Conservation (phyloP, 352 stramenopile species). For the Globisporangium paddicum region DNA sequence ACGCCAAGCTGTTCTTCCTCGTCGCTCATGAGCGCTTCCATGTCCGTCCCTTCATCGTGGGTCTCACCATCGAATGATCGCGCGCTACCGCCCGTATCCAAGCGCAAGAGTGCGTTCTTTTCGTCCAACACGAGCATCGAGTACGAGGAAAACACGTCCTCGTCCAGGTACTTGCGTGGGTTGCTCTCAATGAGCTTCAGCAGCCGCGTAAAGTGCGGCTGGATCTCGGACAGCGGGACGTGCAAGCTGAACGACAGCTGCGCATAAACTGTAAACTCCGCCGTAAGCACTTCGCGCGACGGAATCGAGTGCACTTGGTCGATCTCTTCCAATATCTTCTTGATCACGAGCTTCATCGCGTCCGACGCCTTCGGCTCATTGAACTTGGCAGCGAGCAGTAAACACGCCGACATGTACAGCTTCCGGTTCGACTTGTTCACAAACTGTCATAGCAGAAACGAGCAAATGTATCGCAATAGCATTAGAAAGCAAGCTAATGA, state of each 20-base stretch:
- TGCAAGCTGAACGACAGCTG: slow-evolving; percentile 89
- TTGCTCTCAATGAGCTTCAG: slow-evolving; percentile 87
- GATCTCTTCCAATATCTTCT: slow-evolving; percentile 72
- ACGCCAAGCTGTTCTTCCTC: slow-evolving; percentile 40
- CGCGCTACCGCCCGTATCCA: slow-evolving; percentile 5
- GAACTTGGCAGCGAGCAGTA: slow-evolving; percentile 94
- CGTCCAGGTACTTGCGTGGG: slow-evolving; percentile 85
- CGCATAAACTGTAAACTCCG: slow-evolving; percentile 88
- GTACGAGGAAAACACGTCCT: slow-evolving; percentile 79
- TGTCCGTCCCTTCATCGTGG: slow-evolving; percentile 60
- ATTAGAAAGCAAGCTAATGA: background rate
- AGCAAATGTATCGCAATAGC: background rate
- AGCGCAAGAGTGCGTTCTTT: slow-evolving; percentile 26
- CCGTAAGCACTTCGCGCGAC: slow-evolving; percentile 79
- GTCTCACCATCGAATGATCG: slow-evolving; percentile 32
- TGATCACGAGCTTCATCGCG: slow-evolving; percentile 55
- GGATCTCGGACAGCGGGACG: slow-evolving; percentile 68
- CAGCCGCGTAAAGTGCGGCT: slow-evolving; percentile 84
- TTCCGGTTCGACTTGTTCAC: slow-evolving; percentile 96
- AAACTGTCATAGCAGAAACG: slow-evolving; percentile 72
- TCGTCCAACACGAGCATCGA: slow-evolving; percentile 68
- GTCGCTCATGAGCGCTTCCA: slow-evolving; percentile 61
- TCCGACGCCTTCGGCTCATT: slow-evolving; percentile 76
- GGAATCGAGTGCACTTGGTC: slow-evolving; percentile 75
- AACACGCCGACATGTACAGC: slow-evolving; percentile 94